Evolutionary conservation across 2,329 filamentous ascomycete species (phyloP).

Genomic region (Pseudogymnoascus sp.): DNA sequence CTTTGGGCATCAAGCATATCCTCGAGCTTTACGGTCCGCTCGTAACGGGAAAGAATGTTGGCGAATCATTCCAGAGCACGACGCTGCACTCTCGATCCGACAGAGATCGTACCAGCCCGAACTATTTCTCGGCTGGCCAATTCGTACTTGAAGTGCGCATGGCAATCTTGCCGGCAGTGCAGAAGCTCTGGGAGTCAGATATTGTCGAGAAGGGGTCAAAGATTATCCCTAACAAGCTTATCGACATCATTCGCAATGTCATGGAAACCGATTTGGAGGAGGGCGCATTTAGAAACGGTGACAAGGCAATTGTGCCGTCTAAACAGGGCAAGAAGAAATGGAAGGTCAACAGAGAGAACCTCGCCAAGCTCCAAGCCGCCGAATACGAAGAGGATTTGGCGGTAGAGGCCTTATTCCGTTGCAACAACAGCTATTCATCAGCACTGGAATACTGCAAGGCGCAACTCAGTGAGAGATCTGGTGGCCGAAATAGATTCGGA

Average conservation of each 20-base stretch:
- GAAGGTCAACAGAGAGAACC: conserved; percentile 40
- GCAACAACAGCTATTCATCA: conserved; percentile 54
- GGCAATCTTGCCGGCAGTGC: conserved; percentile 67
- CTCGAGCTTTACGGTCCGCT: conserved; percentile 73
- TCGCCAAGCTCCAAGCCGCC: conserved; percentile 34
- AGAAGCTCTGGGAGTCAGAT: conserved; percentile 75
- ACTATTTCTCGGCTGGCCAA: conserved; percentile 62
- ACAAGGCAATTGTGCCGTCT: conserved; percentile 44
- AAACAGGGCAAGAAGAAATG: conserved; percentile 38
- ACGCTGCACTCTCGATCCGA: conserved; percentile 43
- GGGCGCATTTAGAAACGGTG: conserved; percentile 53
- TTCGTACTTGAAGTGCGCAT: conserved; percentile 81
- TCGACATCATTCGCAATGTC: conserved; percentile 76
- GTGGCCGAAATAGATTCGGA: conserved; percentile 61
- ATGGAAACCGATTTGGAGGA: conserved; percentile 70
- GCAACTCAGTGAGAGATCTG: conserved; percentile 49
- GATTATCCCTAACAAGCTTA: conserved; percentile 67
- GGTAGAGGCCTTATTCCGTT: conserved; percentile 74
- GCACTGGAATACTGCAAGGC: conserved; percentile 70
- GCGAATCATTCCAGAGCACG: conserved; percentile 63
- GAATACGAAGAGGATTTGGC: conserved; percentile 56
- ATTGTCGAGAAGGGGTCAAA: conserved; percentile 75
- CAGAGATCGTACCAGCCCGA: conserved; percentile 46
- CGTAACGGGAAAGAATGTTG: conserved; percentile 68
- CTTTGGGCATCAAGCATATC: conserved; percentile 67